Evolutionary conservation across 1,284 basidiomycete species (phyloP).

Genomic region (Cryptococcus hybrid): DNA sequence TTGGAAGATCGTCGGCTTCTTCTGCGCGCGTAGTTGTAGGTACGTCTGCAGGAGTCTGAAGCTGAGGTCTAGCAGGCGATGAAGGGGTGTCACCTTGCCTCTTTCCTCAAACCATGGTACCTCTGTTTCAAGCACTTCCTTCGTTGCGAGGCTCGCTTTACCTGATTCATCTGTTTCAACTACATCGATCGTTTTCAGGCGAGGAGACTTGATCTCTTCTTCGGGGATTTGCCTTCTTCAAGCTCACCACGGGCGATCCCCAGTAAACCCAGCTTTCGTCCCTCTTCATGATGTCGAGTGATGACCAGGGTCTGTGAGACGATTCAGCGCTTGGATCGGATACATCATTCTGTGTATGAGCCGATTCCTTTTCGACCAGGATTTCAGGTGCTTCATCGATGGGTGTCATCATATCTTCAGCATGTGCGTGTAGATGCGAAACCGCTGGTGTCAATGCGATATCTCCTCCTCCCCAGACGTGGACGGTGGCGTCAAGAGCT

Average conservation of each 20-base stretch:
- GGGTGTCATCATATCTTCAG: slow-evolving; percentile 13
- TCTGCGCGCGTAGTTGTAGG: background rate
- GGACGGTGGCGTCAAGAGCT: slow-evolving; percentile 17
- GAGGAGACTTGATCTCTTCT: slow-evolving; percentile 19
- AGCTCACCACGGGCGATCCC: slow-evolving; percentile 26
- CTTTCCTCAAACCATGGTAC: slow-evolving; percentile 30
- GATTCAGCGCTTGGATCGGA: background rate
- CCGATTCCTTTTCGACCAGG: background rate
- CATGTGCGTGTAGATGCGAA: no score
- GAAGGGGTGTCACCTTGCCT: slow-evolving; percentile 13
- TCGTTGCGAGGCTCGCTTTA: slow-evolving; percentile 26
- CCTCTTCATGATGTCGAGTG: slow-evolving; percentile 32
- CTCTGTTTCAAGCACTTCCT: slow-evolving; percentile 37
- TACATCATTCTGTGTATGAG: background rate
- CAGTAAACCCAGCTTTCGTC: slow-evolving; percentile 37
- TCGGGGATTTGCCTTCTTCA: slow-evolving; percentile 19
- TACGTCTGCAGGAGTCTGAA: slow-evolving; percentile 17
- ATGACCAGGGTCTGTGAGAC: slow-evolving; percentile 30
- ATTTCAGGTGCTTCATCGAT: slow-evolving; percentile 14
- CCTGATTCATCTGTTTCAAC: slow-evolving; percentile 30
- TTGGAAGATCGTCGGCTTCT: slow-evolving; percentile 7
- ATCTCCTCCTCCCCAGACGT: slow-evolving; percentile 19
- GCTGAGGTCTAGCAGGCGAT: slow-evolving; percentile 16
- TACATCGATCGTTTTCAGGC: slow-evolving; percentile 27
- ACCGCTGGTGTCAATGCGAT: background rate